A percentile compares a stretch with the other conserved stretches of the same genome.
Evolutionary conservation across 768 basidiomycete species (phyloP).

Genomic region (Cantharellus anzutake): DNA sequence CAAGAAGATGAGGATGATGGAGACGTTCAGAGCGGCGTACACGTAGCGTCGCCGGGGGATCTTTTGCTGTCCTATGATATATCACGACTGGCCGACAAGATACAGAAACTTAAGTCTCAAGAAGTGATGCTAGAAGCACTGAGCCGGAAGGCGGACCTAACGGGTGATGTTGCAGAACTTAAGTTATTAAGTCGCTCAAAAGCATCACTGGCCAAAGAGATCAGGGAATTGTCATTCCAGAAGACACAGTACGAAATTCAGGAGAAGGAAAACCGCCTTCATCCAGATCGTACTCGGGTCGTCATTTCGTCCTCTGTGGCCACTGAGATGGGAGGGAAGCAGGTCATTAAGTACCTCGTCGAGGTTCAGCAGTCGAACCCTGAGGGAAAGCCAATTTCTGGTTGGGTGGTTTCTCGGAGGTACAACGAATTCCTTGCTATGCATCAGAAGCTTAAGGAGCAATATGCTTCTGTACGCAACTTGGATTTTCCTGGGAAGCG

Average conservation of each 20-base stretch:
- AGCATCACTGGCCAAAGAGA: conserved; percentile 59
- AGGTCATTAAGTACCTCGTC: conserved; percentile 79
- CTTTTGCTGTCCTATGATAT: conserved; percentile 81
- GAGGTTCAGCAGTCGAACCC: conserved; percentile 77
- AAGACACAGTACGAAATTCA: conserved; percentile 88
- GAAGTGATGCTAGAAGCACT: conserved; percentile 68
- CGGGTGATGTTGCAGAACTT: conserved; percentile 76
- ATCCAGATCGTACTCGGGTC: conserved; percentile 71
- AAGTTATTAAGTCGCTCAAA: conserved; percentile 66
- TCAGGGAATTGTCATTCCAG: conserved; percentile 74
- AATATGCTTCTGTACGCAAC: conserved; percentile 40
- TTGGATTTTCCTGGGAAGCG: conserved; percentile 88
- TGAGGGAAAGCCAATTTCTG: conserved; percentile 61
- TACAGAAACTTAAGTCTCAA: conserved; percentile 60
- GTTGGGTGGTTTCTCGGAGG: conserved; percentile 84
- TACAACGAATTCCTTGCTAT: conserved; percentile 91
- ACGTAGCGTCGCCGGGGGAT: conserved; percentile 74
- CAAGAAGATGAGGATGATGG: conserved; percentile 22
- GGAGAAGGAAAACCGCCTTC: conserved; percentile 72
- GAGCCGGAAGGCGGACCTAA: conserved; percentile 87
- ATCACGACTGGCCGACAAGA: conserved; percentile 50
- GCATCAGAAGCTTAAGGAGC: conserved; percentile 71
- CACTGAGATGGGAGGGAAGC: conserved; percentile 53
- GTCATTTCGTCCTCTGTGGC: conserved; percentile 35
- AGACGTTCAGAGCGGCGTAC: conserved; percentile 30